These are phyloP conservation scores for Talaromyces wortmannii DNA, from an alignment of 495 filamentous ascomycete species.

Conservation along the genomic window DNA sequence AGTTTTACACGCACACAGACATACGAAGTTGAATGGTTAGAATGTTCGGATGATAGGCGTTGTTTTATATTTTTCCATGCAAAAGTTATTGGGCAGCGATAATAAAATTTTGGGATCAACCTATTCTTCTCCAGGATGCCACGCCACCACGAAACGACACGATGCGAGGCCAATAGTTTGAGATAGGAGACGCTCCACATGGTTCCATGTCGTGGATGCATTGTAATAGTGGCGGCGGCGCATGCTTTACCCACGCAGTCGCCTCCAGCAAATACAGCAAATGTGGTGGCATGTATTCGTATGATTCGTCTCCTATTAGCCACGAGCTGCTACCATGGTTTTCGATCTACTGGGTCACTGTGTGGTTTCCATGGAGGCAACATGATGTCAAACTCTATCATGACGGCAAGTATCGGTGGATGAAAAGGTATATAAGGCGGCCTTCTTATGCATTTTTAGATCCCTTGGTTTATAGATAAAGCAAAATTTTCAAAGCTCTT, in stretches of 20 bases:
- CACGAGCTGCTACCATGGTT: background rate
- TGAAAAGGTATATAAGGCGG: background rate
- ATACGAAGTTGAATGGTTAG: too few relatives aligned
- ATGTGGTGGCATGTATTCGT: background rate
- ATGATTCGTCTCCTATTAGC: background rate
- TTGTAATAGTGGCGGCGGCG: background rate
- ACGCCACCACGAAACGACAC: background rate
- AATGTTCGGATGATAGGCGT: background rate
- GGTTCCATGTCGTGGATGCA: background rate
- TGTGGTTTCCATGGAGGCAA: background rate
- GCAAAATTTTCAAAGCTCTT: background rate
- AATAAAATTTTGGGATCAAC: background rate
- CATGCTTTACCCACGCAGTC: too few relatives aligned
- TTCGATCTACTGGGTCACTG: too few relatives aligned
- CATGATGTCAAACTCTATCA: conserved; percentile 7
- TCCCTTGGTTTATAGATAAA: background rate
- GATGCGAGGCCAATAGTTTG: background rate
- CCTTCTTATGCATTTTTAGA: too few relatives aligned
- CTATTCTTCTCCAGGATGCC: background rate
- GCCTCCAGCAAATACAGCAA: background rate
- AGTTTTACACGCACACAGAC: background rate
- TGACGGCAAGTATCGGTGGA: background rate
- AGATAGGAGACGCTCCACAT: background rate
- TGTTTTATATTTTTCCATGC: background rate
- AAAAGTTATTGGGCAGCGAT: background rate